Base-by-base conservation (phyloP, 2,329 filamentous ascomycete genomes). In the Apiospora rasikravindrae region DNA sequence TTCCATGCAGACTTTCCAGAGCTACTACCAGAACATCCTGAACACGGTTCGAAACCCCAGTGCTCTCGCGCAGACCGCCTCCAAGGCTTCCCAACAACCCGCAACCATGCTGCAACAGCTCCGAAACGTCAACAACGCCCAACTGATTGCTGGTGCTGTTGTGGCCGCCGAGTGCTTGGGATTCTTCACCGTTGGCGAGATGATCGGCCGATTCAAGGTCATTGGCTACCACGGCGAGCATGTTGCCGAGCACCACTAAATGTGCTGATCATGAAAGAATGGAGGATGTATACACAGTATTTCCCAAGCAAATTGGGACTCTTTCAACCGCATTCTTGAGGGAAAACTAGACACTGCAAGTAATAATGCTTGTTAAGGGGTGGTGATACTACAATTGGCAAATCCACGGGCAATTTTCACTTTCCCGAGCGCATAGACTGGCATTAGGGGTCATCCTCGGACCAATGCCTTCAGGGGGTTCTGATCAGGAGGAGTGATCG, bases 151-250 rank as follows among this genome's bases (percentile, higher is more conserved):
- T 70, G 92, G 89, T 73, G 94, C 93, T 78, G 93, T 99, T 73
- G 86, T 98, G 74, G 85, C 88, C 67, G 95, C 95, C 71, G 96
- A 99, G 86, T 89, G 94, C 69, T 85, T 99, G 77, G 96, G 96
- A 74, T 99, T 99, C 90, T 99, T 98, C 89, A 97, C 95, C 74
- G 90, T 98, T 71, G 96, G 96, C 76, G 95, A 98, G 89, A 98
- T 99, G 84, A 91, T 99, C 80, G 96, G 96, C 80, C 90, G 95
- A 81, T 91, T 96, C 87, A 98, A 99, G 93, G 84, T 99, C 78
- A 88, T 99, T 78, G 96, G 96, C 76, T 99, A 99, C 89, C 90
- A 89, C 84, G 93, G 93, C 81, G 90, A 93, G 82, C 81, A 82
- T 75, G 83, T 83, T 75, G 88, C 88, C 77, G 86, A 87, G 76